These are phyloP conservation scores for Eucalyptus lansdowneana DNA, from an alignment of 345 rosid species.

Conservation along the genomic window DNA sequence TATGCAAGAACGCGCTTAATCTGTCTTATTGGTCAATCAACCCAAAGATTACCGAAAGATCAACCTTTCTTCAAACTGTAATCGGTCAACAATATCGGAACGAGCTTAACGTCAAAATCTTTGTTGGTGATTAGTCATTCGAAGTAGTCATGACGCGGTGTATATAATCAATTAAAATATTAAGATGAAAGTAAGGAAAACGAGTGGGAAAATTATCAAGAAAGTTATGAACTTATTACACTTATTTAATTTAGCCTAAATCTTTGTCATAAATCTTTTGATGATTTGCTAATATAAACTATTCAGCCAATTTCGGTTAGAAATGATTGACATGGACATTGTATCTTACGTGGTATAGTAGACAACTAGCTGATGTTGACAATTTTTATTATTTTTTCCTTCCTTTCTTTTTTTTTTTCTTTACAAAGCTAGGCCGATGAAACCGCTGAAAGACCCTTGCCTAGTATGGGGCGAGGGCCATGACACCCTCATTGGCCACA, in stretches of 20 bases:
- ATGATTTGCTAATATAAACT: not conserved
- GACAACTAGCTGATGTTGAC: rapidly evolving
- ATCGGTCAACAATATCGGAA: not conserved
- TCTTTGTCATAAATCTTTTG: not conserved
- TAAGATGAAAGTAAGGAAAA: not conserved
- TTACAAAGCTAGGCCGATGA: not conserved
- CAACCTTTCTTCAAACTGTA: not conserved
- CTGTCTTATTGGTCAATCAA: not conserved
- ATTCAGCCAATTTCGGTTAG: rapidly evolving
- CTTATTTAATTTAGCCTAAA: not conserved
- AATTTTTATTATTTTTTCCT: not conserved
- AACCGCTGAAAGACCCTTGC: not conserved
- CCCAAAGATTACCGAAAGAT: not conserved
- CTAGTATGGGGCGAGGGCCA: not conserved
- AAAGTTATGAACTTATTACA: rapidly evolving
- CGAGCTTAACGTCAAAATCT: not conserved
- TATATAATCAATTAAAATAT: not conserved
- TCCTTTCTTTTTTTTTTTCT: too few relatives aligned
- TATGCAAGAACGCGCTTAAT: not conserved
- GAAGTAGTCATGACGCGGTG: not conserved
- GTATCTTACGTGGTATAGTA: rapidly evolving
- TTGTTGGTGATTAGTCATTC: not conserved
- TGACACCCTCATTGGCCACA: not conserved
- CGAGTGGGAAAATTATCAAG: not conserved
- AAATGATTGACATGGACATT: not conserved